Evolutionary conservation across 2,329 filamentous ascomycete genomes (phyloP), one percentile per base, ranked within the genome.

Genomic region (Paramyrothecium roridum): DNA sequence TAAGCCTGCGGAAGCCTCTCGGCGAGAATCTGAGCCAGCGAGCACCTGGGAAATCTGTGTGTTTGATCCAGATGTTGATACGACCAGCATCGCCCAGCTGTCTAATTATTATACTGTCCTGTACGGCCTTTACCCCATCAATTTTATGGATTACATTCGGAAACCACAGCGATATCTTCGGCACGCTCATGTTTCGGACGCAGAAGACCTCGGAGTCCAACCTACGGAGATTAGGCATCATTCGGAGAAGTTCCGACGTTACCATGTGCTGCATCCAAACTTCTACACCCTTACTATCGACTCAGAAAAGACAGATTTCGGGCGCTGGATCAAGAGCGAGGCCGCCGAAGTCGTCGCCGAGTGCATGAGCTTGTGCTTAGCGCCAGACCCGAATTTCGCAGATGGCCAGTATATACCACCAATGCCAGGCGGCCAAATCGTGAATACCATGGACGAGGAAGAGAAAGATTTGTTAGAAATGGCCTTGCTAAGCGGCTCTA

Each of bases 71-170:
- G 84, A 87, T 34, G 76, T 79, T 12, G 83, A 89, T 53, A 83
- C 84, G 46, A 78, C 80, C 7, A 75, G 80, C 3, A 82, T 91
- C 2, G 84, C 86, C 6, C 86, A 90, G 57, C 78, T 93, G 2
- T 73, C 86, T 53, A 84, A 87, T 62, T 93, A 91, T 70, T 95
- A 92, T 63, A 93, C 89, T 3, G 87, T 92, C 23, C 77, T 95
- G 1, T 95, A 95, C 62, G 91, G 90, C 0, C 74, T 95, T 4
- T 95, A 93, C 60, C 90, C 90, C 2, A 83, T 93, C 65, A 93
- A 93, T 67, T 91, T 95, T 63, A 89, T 91, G 83, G 88, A 88
- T 70, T 95, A 93, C 67, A 88, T 95, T 58, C 83, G 90, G 55
- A 93, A 93, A 65, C 90, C 90, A 3, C 85, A 91, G 61, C 84